Evolutionary conservation across 163 green algal genomes (phyloP), one percentile per base, ranked within the genome.

Genomic region (Chlorella variabilis): DNA sequence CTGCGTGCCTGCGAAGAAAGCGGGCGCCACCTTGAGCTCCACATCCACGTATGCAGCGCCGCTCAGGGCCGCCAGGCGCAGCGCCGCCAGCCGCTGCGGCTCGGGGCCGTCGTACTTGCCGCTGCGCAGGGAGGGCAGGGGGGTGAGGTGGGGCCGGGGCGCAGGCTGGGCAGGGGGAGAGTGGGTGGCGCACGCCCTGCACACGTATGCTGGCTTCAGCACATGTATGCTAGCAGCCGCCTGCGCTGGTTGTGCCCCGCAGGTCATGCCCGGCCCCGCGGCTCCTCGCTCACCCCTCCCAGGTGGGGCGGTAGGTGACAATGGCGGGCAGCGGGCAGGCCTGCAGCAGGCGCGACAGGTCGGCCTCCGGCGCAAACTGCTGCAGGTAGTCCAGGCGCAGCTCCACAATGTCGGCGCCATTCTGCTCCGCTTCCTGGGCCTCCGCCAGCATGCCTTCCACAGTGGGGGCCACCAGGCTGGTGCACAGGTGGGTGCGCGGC

Each of bases 31-130:
- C 78, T 95, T 93, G 39, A 95, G 91, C 87, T 99, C 97, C 18
- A 99, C 89, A 84, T 99, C 97, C 2, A 99, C 85, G 74, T 93
- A 98, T 0, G 92, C 91, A 5, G 94, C 94, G 0, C 96, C 96
- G 54, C 91, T 77, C 6, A 87, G 36, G 2, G 89, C 88, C 13
- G 95, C 94, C 65, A 91, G 83, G 81, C 93, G 94, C 38, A 98
- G 87, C 1, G 90, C 89, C 7, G 90, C 90, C 33, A 98, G 88
- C 0, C 95, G 89, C 29, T 83, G 34, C 1, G 84, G 77, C 84
- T 98, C 97, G 0, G 88, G 77, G 1, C 95, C 96, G 2, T 91
- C 75, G 73, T 98, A 98, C 69, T 96, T 89, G 59, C 97, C 97
- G 18, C 94, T 97, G 90, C 71, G 68, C 18, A n/a, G 0, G 8